These are phyloP conservation scores for Lepidium aucheri DNA, from an alignment of 345 rosid genomes.

Conservation along the genomic window DNA sequence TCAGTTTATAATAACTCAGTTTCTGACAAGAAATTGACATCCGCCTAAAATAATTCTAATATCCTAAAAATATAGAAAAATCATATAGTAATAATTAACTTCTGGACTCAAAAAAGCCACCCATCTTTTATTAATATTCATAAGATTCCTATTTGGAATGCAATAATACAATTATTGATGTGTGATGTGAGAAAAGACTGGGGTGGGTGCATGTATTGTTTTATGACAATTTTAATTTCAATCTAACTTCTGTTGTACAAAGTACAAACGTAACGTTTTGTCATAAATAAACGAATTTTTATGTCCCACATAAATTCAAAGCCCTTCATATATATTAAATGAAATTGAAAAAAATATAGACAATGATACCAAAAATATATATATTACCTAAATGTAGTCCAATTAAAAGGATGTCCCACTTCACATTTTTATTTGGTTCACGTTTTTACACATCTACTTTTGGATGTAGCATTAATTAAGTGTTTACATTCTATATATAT, in stretches of 20 bases:
- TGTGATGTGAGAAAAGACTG: conserved; percentile 16
- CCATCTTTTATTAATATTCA: neutral
- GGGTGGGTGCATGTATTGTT: conserved; percentile 18
- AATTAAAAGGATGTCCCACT: conserved; percentile 10
- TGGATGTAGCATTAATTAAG: neutral
- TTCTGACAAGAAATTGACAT: conserved; percentile 5
- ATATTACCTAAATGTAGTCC: conserved; percentile 8
- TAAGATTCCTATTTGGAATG: neutral
- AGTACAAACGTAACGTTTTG: conserved; percentile 17
- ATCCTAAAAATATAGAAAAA: neutral
- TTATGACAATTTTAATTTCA: conserved; percentile 6
- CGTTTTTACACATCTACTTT: conserved; percentile 6
- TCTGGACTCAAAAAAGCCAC: neutral
- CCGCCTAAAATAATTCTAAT: neutral
- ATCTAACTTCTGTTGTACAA: conserved; percentile 20
- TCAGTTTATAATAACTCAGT: neutral
- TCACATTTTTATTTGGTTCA: conserved; percentile 12
- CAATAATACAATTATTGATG: conserved; percentile 15
- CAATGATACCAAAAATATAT: conserved; percentile 2
- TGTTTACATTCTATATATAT: neutral
- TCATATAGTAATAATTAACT: neutral
- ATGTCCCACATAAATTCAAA: conserved; percentile 9
- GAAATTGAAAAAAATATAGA: neutral
- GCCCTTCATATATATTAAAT: neutral
- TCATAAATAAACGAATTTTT: conserved; percentile 2